phyloP scores from a whole-genome alignment of 169 alveolate genomes.

The Plasmodium cynomolgi region DNA sequence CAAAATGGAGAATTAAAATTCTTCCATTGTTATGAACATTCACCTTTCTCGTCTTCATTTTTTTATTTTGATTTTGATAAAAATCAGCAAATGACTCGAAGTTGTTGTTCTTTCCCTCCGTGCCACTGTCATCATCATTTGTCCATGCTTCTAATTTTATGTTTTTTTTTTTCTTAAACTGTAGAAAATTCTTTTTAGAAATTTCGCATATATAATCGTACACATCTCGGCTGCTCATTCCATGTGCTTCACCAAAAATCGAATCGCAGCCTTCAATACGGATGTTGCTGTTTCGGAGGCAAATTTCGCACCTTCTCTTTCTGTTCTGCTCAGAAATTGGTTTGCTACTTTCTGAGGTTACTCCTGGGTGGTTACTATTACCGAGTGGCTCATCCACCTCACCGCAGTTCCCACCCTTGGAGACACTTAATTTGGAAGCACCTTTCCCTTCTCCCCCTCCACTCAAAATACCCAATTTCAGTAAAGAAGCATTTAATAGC shows the following conservation, averaged over 20 bases:
- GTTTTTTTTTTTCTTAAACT: slow-evolving; percentile 31
- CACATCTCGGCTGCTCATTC: background rate
- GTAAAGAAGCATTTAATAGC: slow-evolving; percentile 39
- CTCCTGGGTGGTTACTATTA: background rate
- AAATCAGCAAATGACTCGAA: slow-evolving; percentile 65
- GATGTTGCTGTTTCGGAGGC: slow-evolving; percentile 47
- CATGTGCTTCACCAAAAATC: background rate
- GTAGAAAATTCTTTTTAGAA: slow-evolving; percentile 38
- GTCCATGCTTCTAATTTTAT: slow-evolving; percentile 7
- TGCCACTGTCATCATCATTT: slow-evolving; percentile 3
- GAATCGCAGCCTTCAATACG: slow-evolving; percentile 31
- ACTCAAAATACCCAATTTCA: background rate
- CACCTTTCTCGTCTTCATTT: slow-evolving; percentile 10
- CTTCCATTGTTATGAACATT: slow-evolving; percentile 57
- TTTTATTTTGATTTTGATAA: slow-evolving; percentile 69
- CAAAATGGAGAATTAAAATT: slow-evolving; percentile 60
- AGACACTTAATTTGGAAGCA: background rate
- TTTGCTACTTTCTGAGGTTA: background rate
- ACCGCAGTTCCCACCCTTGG: background rate
- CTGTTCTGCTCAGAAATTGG: background rate
- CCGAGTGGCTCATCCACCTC: background rate
- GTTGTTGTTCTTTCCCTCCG: slow-evolving; percentile 1
- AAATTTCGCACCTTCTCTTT: slow-evolving; percentile 16
- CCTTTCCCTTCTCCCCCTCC: background rate
- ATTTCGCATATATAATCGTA: slow-evolving; percentile 61